Percentiles rank a stretch among this genome's conserved stretches.
Evolutionary conservation across 495 filamentous ascomycete species (phyloP).

Genomic region (Oleoguttula mirabilis): DNA sequence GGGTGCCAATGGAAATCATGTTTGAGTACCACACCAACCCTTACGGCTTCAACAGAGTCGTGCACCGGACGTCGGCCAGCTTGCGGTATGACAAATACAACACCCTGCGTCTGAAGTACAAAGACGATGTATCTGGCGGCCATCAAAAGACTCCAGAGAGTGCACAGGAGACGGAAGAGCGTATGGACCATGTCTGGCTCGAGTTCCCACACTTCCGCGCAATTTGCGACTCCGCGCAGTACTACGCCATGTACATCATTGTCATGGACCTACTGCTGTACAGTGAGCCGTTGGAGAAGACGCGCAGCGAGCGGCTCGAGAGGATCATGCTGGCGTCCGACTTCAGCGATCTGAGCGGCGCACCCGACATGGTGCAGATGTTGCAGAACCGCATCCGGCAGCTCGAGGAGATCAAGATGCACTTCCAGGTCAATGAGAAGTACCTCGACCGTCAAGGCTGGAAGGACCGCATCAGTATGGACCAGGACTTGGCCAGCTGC

Average conservation of each 20-base stretch:
- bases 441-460: conserved; percentile 82
- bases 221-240: conserved; percentile 89
- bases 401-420: conserved; percentile 89
- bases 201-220: conserved; percentile 88
- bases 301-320: conserved; percentile 80
- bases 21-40: conserved; percentile 87
- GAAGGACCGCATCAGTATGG: conserved; percentile 74
- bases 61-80: conserved; percentile 86
- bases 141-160: conserved; percentile 29
- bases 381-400: conserved; percentile 87
- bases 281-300: conserved; percentile 90
- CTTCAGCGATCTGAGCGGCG: conserved; percentile 90
- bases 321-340: conserved; percentile 99
- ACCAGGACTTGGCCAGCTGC: conserved; percentile 74
- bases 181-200: conserved; percentile 91
- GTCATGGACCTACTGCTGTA: conserved; percentile 89
- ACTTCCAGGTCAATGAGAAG: conserved; percentile 85
- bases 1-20: conserved; percentile 96
- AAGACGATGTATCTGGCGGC: conserved; percentile 73
- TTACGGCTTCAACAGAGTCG: conserved; percentile 88
- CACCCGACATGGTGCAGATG: conserved; percentile 83
- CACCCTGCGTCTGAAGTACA: conserved; percentile 91
- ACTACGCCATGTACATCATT: conserved; percentile 95
- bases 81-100: conserved; percentile 97
- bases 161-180: conserved; percentile 50